Evolutionary conservation across 306 rosid species (phyloP), one percentile per base, ranked within the genome.

Genomic region (Glycine tomentella): DNA sequence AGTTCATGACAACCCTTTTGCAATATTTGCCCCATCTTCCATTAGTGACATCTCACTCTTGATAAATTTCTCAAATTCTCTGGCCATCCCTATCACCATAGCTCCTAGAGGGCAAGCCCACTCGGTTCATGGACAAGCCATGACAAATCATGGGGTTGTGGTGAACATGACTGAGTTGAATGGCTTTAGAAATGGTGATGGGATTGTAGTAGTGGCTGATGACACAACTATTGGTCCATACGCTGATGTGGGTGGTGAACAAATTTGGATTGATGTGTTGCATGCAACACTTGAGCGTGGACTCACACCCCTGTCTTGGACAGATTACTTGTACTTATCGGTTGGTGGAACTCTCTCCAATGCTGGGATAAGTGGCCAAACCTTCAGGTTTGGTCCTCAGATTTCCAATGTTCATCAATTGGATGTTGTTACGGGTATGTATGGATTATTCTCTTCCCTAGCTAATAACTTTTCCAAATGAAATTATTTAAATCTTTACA

Each of bases 281-380:
- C 84, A 73, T 76, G 91, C 88, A 38, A 76, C 92, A 1, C 85
- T 87, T 3, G 59, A 78, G 9, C 59, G 17, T 59, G 97, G 98
- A 0, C 83, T 90, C 1, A 58, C 97, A 0, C 98, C 97, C 0
- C 85, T 85, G 1, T 88, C 97, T 4, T 96, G 97, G 99, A 90
- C 94, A 15, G 98, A 96, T 42, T 96, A 93, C 48, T 84, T 96
- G 85, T 81, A 66, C 72, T 56, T 96, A 25, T 90, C 90, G 2
- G 93, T 91, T 25, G 99, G 96, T 9, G 99, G 99, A 16, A 95
- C 98, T 3, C 90, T 95, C 68, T 93, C 96, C 14, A 93, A 93
- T 56, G 99, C 99, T 11, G 98, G 99, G 9, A 89, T 95, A 3
- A 89, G 99, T 51, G 99, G 99, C n/a, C 99, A 93, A 58, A 57